phyloP scores from a whole-genome alignment of 1,284 basidiomycete species.

The Gymnopus androsaceus region DNA sequence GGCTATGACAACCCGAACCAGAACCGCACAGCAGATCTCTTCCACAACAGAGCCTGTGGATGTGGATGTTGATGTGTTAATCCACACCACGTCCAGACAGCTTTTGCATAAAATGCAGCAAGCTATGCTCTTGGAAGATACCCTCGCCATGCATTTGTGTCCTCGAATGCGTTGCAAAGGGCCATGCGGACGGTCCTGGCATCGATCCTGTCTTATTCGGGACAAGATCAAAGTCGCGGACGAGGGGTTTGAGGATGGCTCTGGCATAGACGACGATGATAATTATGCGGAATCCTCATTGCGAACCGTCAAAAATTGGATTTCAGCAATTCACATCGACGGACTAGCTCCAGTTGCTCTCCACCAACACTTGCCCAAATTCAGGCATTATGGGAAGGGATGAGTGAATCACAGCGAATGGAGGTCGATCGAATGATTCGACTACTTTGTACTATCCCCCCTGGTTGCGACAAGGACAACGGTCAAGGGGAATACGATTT shows the following conservation, averaged over 20 bases:
- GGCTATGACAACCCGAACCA: too few species aligned
- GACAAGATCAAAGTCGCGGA: background rate
- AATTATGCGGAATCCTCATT: background rate
- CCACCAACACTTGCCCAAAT: background rate
- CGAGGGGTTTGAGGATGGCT: background rate
- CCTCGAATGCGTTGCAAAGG: background rate
- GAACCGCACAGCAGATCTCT: too few species aligned
- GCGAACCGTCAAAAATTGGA: background rate
- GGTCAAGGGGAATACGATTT: constrained; percentile 3
- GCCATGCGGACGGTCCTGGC: constrained; percentile 5
- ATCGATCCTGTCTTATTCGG: constrained; percentile 1
- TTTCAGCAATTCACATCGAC: background rate
- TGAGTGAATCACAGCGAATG: background rate
- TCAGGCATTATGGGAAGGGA: background rate
- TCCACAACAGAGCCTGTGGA: background rate
- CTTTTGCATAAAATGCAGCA: background rate
- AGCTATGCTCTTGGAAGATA: constrained; percentile 1
- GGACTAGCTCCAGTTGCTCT: background rate
- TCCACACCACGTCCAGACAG: background rate
- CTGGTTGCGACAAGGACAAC: background rate
- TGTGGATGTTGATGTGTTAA: background rate
- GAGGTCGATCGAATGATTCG: background rate
- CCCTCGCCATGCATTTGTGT: constrained; percentile 7
- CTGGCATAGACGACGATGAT: background rate
- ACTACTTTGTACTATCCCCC: constrained; percentile 1